phyloP scores from a whole-genome alignment of 2,329 filamentous ascomycete genomes.

The Paecilomyces formosus region DNA sequence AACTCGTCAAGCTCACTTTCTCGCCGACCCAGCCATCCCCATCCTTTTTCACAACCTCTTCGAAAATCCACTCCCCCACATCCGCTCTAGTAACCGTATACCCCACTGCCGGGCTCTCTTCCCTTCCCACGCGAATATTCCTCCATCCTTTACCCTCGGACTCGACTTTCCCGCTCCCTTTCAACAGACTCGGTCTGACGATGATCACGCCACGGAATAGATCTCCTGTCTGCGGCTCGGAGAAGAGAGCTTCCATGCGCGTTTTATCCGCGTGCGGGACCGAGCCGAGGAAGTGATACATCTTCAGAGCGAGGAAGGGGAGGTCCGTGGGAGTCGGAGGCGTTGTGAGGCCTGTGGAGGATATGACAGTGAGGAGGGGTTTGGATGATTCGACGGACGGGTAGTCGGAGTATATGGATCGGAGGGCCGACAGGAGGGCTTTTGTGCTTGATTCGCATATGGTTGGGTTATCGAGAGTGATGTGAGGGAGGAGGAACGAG shows the following conservation, averaged over 20 bases:
- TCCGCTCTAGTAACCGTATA: conserved; percentile 28
- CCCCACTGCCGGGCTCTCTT: conserved; percentile 20
- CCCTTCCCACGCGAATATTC: conserved; percentile 21
- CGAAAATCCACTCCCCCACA: conserved; percentile 28
- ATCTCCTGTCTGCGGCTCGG: conserved; percentile 8
- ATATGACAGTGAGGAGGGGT: conserved; percentile 22
- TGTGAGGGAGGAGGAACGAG: conserved; percentile 11
- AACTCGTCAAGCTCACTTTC: conserved; percentile 13
- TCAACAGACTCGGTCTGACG: conserved; percentile 26
- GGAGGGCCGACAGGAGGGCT: conserved; percentile 17
- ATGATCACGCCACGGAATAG: conserved; percentile 17
- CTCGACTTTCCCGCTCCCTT: conserved; percentile 17
- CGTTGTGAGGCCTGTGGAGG: conserved; percentile 24
- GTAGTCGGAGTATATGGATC: conserved; percentile 12
- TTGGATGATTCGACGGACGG: conserved; percentile 1
- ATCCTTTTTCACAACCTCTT: conserved; percentile 14
- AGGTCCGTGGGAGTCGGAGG: conserved; percentile 17
- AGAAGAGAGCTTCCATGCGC: conserved; percentile 23
- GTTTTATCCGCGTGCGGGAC: conserved; percentile 32
- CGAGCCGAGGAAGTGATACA: conserved; percentile 22
- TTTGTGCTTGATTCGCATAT: conserved; percentile 10
- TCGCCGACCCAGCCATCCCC: conserved; percentile 13
- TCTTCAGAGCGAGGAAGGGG: conserved; percentile 21
- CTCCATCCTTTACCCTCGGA: conserved; percentile 13
- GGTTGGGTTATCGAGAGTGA: conserved; percentile 24